Evolutionary conservation across 495 filamentous ascomycete genomes (phyloP), one percentile per base, ranked within the genome.

Genomic region (Aspergillus olivimuriae): DNA sequence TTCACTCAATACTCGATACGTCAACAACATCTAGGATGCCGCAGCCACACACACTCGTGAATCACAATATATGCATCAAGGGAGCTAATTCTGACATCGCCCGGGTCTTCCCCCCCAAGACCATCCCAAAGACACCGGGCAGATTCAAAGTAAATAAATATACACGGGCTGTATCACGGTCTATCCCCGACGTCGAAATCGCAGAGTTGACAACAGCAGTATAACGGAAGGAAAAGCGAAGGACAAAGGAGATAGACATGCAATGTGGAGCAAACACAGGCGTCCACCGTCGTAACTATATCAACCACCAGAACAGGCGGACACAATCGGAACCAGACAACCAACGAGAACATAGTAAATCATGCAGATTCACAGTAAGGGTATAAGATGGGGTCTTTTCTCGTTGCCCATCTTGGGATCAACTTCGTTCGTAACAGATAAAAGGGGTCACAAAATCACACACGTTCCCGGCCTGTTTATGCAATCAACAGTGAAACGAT

Each of bases 291-390:
- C 52, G 42, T 58, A 55, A 55, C 39, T 48, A 46, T n/a, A n/a
- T n/a, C n/a, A 46, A 54, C 46, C 34, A 31, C 34, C 35, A 39
- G 16, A 47, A 40, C 34, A 26, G 43, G 17, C 43, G 41, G 32
- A 36, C 30, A 23, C 42, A 36, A 43, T 42, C 37, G 26, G 36
- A 31, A 35, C 23, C 33, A 14, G 20, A 34, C 8, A 41, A 37
- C 51, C 44, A 54, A 56, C 51, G 43, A 40, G 51, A 53, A 49
- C 48, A 58, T 48, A 45, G 33, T 50, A 52, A 69, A 61, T 55
- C 59, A 66, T 67, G 56, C 52, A 65, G 58, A 69, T 61, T 55
- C 53, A 62, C 58, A 55, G 53, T 55, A 59, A 54, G 67, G 65
- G 65, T 69, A 68, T 69, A 66, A 52, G 50, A 71, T 62, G 58